Conservation (phyloP, 1,284 basidiomycete genomes). For the Ustilago vetiveriae region DNA sequence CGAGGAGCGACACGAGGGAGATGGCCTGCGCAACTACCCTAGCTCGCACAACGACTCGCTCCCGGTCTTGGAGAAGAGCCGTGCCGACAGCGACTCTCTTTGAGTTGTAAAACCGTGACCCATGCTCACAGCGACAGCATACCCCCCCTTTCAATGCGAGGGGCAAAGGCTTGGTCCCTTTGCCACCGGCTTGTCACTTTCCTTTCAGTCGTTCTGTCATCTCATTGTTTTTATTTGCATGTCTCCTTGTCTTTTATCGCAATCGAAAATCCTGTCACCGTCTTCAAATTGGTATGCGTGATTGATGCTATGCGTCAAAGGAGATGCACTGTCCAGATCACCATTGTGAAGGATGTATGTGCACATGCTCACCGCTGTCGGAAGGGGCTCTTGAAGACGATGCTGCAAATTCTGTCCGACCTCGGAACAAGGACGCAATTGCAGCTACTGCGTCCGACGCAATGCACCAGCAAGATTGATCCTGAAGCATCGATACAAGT, state of each 20-base stretch:
- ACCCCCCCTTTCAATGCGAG: background rate
- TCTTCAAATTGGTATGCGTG: background rate
- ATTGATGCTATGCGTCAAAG: no score
- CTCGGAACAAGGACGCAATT: no score
- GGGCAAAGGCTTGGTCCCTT: background rate
- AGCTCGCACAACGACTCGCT: slow-evolving; percentile 48
- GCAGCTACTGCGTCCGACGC: no score
- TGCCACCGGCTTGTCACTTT: background rate
- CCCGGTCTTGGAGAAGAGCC: slow-evolving; percentile 35
- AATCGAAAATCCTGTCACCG: background rate
- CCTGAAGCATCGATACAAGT: no score
- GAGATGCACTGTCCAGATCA: no score
- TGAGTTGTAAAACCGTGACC: background rate
- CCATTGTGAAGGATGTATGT: no score
- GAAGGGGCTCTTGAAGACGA: no score
- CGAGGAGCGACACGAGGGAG: slow-evolving; percentile 50
- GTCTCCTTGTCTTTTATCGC: background rate
- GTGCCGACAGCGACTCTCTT: slow-evolving; percentile 30
- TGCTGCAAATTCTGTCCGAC: no score
- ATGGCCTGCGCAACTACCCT: slow-evolving; percentile 29
- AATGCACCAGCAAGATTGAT: no score
- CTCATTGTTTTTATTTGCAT: background rate
- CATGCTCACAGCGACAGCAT: background rate
- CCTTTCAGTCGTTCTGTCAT: no score
- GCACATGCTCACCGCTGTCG: no score